phyloP scores from a whole-genome alignment of 177 flowering plant genomes.

The Vitis hybrid region DNA sequence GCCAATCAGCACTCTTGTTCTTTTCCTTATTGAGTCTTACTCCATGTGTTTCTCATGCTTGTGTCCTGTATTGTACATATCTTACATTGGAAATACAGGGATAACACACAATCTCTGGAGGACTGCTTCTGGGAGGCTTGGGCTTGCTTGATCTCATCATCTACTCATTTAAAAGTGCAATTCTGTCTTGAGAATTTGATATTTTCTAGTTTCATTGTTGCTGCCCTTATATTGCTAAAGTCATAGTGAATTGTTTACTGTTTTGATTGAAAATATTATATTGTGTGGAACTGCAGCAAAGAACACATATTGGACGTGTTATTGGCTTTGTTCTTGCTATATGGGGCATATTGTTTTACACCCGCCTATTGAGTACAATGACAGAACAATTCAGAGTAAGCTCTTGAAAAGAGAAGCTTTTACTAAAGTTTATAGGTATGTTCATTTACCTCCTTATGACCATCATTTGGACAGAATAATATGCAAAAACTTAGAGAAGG shows the following conservation, averaged over 20 bases:
- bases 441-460: slow-evolving; percentile 15
- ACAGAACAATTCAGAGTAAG: slow-evolving; percentile 96
- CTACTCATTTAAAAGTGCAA: slow-evolving; percentile 84
- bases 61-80: slow-evolving; percentile 6
- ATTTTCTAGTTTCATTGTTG: slow-evolving; percentile 7
- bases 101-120: slow-evolving; percentile 61
- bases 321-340: slow-evolving; percentile 90
- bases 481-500: slow-evolving; percentile 96
- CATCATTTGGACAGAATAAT: slow-evolving; percentile 58
- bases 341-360: slow-evolving; percentile 91
- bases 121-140: slow-evolving; percentile 99
- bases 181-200: slow-evolving; percentile 12
- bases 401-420: slow-evolving; percentile 6
- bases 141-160: slow-evolving; percentile 96
- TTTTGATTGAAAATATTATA: slow-evolving; percentile 1
- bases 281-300: slow-evolving; percentile 63
- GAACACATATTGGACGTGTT: slow-evolving; percentile 82
- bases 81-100: slow-evolving; percentile 39
- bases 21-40: background rate
- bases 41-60: background rate
- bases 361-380: slow-evolving; percentile 95
- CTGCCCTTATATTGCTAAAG: slow-evolving; percentile 5
- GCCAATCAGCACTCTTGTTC: too few relatives aligned
- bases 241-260: background rate
- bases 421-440: slow-evolving; percentile 1